A percentile compares a stretch with the other conserved stretches of the same genome.
phyloP scores from a whole-genome alignment of 75 land plant genomes.

The Pinus tabuliformis region DNA sequence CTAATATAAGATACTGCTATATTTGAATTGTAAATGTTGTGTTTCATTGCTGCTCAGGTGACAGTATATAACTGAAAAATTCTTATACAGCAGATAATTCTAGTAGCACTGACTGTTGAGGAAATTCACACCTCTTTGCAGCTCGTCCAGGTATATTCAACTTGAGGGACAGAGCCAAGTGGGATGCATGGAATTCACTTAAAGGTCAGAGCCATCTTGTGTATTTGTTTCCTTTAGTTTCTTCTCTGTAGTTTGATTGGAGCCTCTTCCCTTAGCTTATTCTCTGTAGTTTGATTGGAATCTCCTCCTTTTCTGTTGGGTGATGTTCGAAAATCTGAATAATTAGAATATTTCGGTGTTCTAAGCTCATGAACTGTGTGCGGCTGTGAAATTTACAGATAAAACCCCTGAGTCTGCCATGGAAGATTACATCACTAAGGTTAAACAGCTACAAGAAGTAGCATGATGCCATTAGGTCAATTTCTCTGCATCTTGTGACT shows the following conservation, averaged over 20 bases:
- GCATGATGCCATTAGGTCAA: constrained; percentile 14
- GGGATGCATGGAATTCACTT: constrained; percentile 98
- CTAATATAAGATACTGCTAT: no score
- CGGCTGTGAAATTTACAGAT: constrained; percentile 27
- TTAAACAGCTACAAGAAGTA: constrained; percentile 82
- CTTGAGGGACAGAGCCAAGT: constrained; percentile 81
- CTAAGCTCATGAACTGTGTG: background rate
- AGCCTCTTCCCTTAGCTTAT: no score
- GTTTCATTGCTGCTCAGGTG: no score
- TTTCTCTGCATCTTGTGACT: no score
- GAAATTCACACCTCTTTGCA: constrained; percentile 15
- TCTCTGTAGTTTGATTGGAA: no score
- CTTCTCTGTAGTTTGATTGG: background rate
- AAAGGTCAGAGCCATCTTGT: constrained; percentile 54
- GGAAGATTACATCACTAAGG: constrained; percentile 95
- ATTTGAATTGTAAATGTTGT: no score
- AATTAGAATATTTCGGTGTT: background rate
- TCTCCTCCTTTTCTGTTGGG: background rate
- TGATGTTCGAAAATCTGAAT: background rate
- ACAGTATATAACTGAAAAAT: no score
- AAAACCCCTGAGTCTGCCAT: constrained; percentile 90
- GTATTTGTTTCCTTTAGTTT: background rate
- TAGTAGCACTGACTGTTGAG: background rate
- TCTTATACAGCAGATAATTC: no score
- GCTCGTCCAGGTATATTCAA: constrained; percentile 87